Percentiles rank a stretch among this genome's conserved stretches.
Conservation (phyloP, 1,284 basidiomycete species). For the Ceratobasidium sp. region DNA sequence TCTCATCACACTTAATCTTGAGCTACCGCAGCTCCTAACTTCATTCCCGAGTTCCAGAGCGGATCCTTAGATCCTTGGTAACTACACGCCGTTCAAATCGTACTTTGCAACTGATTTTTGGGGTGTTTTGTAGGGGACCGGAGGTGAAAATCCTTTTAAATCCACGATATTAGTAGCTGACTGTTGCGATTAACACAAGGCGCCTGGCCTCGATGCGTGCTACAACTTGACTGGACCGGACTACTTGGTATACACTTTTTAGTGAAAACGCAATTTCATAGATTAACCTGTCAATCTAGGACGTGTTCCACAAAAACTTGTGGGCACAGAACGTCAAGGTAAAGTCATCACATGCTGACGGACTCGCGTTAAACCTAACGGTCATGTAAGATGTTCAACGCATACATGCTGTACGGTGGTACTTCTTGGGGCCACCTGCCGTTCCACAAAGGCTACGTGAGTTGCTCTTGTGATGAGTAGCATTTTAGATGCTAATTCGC, state of each 20-base stretch:
- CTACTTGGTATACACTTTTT: slow-evolving; percentile 52
- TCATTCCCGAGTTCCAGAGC: slow-evolving; percentile 63
- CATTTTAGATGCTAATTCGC: neutral
- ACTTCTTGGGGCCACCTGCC: slow-evolving; percentile 80
- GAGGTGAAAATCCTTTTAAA: slow-evolving; percentile 59
- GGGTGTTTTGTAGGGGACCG: slow-evolving; percentile 60
- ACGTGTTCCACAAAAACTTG: slow-evolving; percentile 73
- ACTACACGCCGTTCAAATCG: too few relatives aligned
- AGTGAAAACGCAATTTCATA: neutral
- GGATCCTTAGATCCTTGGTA: slow-evolving; percentile 51
- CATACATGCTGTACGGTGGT: slow-evolving; percentile 80
- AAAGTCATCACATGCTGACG: slow-evolving; percentile 42
- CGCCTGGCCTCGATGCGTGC: slow-evolving; percentile 57
- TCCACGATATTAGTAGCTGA: too few relatives aligned
- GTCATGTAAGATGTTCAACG: slow-evolving; percentile 55
- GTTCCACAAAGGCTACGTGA: slow-evolving; percentile 64
- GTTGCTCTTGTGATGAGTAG: neutral
- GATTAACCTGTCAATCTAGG: slow-evolving; percentile 48
- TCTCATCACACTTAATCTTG: slow-evolving; percentile 42
- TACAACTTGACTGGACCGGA: slow-evolving; percentile 67
- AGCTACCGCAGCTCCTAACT: slow-evolving; percentile 55
- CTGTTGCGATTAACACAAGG: neutral
- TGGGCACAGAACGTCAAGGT: slow-evolving; percentile 80
- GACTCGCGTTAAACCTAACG: neutral
- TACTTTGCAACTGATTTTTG: too few relatives aligned